A percentile compares a stretch with the other conserved stretches of the same genome.
Evolutionary conservation across 257 asterid genomes (phyloP).

Genomic region (Scutellaria galericulata): DNA sequence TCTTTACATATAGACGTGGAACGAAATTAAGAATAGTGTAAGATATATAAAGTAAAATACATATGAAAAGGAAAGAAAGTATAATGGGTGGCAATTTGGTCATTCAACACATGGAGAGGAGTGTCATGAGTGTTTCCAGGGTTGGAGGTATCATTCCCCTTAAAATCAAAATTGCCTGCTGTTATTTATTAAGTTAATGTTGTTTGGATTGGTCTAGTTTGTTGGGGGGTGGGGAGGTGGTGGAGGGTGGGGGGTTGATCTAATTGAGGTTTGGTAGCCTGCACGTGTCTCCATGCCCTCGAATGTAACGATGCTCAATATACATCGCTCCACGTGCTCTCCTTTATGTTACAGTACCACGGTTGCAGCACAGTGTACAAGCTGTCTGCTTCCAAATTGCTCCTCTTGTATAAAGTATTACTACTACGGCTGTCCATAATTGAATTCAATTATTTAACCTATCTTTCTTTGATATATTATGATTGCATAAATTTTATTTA

Average conservation of each 20-base stretch:
- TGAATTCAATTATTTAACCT: too few species aligned
- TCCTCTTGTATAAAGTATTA: too few species aligned
- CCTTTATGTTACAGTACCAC: background rate
- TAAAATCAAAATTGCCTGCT: conserved; percentile 24
- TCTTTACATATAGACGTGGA: too few species aligned
- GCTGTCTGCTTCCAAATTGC: background rate
- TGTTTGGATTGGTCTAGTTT: background rate
- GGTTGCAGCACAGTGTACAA: conserved; percentile 11
- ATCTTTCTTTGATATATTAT: too few species aligned
- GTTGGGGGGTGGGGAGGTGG: background rate
- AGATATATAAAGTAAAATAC: too few species aligned
- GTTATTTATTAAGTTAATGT: conserved; percentile 3
- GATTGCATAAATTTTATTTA: too few species aligned
- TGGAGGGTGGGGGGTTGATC: background rate
- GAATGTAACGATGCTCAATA: conserved; percentile 21
- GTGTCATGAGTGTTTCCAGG: conserved; percentile 25
- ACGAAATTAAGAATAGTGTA: too few species aligned
- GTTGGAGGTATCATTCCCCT: conserved; percentile 14
- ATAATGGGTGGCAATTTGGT: conserved; percentile 28
- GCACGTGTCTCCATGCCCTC: conserved; percentile 37
- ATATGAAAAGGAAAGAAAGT: background rate
- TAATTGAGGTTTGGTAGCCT: conserved; percentile 26
- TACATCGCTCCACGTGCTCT: conserved; percentile 19
- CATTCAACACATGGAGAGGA: conserved; percentile 19
- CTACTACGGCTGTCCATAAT: background rate